Percentiles rank a stretch among this genome's conserved stretches.
These are phyloP conservation scores for Aspergillus sclerotioniger DNA, from an alignment of 495 filamentous ascomycete genomes.

Conservation along the genomic window DNA sequence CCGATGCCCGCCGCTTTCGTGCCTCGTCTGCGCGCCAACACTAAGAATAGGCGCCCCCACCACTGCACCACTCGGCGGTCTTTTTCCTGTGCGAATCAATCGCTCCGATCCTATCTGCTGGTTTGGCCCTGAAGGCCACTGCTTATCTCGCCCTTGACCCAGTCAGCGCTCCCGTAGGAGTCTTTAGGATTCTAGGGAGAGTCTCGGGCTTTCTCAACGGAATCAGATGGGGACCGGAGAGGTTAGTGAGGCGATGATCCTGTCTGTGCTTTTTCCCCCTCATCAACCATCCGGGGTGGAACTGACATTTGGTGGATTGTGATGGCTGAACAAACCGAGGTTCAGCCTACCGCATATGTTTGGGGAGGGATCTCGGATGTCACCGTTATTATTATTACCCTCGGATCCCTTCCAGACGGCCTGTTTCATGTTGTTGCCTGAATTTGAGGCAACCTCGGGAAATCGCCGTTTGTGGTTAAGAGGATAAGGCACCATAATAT, in stretches of 20 bases:
- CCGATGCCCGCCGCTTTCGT: not conserved
- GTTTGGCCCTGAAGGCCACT: not conserved
- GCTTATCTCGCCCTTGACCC: too few relatives aligned
- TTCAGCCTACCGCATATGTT: not conserved
- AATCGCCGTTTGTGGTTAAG: not conserved
- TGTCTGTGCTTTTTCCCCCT: not conserved
- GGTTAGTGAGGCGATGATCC: not conserved
- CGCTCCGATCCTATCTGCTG: not conserved
- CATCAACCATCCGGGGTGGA: not conserved
- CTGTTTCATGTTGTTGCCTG: conserved; percentile 1
- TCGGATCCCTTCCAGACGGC: not conserved
- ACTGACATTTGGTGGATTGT: not conserved
- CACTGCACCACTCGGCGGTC: not conserved
- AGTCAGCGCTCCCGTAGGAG: too few relatives aligned
- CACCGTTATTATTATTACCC: not conserved
- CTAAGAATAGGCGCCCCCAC: not conserved
- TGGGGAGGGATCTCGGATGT: not conserved
- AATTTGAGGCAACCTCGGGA: not conserved
- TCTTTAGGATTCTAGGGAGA: not conserved
- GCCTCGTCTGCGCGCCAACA: not conserved
- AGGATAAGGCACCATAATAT: not conserved
- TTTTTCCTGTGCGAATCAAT: not conserved
- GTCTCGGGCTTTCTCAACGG: not conserved
- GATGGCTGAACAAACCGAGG: conserved; percentile 1
- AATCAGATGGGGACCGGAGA: not conserved